Conservation (phyloP, 306 rosid species). For the Senna tora region DNA sequence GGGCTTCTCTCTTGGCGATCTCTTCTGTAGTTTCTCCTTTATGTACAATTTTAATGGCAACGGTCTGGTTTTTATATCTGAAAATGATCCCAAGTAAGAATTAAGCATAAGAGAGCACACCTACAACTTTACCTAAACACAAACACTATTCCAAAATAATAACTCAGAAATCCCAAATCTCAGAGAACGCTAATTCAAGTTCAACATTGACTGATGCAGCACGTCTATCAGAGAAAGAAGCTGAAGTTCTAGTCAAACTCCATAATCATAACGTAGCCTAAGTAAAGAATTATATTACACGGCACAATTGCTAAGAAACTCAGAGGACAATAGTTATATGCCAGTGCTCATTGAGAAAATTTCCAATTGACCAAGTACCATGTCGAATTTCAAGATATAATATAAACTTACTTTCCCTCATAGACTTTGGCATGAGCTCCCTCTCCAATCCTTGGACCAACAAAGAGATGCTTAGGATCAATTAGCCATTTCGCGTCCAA, state of each 20-base stretch:
- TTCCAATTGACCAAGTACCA: constrained; percentile 27
- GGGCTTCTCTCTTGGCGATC: constrained; percentile 67
- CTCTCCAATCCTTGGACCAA: constrained; percentile 90
- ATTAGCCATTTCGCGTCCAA: constrained; percentile 81
- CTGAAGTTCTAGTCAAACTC: constrained; percentile 18
- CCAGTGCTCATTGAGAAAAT: constrained; percentile 40
- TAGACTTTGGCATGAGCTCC: constrained; percentile 98
- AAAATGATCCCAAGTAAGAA: constrained; percentile 38
- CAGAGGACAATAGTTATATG: constrained; percentile 16
- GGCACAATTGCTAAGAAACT: constrained; percentile 14
- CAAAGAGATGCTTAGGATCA: constrained; percentile 81
- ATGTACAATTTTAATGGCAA: constrained; percentile 83
- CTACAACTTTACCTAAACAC: constrained; percentile 28
- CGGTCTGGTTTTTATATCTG: constrained; percentile 84
- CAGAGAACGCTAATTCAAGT: constrained; percentile 29
- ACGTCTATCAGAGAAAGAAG: constrained; percentile 27
- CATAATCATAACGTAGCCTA: constrained; percentile 10
- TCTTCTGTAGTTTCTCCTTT: constrained; percentile 83
- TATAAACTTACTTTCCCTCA: constrained; percentile 81
- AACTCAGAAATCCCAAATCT: constrained; percentile 23
- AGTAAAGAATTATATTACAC: constrained; percentile 9
- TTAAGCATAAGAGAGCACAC: constrained; percentile 25
- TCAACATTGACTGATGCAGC: too few species aligned
- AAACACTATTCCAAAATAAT: constrained; percentile 5
- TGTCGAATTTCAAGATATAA: constrained; percentile 17